These are phyloP conservation scores for Maudiozyma saulgeensis DNA, from an alignment of 805 yeast genomes.

Conservation along the genomic window DNA sequence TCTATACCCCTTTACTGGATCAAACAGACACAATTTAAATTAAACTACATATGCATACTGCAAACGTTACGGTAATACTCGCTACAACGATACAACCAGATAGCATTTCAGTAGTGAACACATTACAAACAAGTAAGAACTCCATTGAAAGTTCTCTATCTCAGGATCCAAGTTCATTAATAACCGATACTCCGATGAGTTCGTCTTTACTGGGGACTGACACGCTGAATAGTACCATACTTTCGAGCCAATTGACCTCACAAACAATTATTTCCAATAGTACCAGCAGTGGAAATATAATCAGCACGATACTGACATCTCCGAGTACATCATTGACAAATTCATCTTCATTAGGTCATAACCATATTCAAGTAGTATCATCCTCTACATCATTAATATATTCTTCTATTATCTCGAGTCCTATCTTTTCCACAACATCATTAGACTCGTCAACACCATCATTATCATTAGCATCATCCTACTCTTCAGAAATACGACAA, in stretches of 20 bases:
- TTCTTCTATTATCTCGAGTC: background rate
- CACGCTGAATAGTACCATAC: too few species aligned
- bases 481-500: conserved; percentile 4
- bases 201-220: too few species aligned
- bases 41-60: background rate
- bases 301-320: too few species aligned
- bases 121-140: too few species aligned
- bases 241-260: too few species aligned
- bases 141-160: too few species aligned
- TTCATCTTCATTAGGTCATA: background rate
- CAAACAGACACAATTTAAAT: background rate
- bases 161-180: too few species aligned
- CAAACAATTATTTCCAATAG: too few species aligned
- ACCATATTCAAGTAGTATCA: background rate
- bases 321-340: background rate
- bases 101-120: background rate
- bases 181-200: too few species aligned
- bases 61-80: background rate
- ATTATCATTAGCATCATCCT: background rate
- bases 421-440: background rate
- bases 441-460: background rate
- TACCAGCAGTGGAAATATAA: too few species aligned
- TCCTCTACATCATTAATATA: background rate
- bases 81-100: background rate
- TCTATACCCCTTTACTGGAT: too few species aligned